phyloP scores from a whole-genome alignment of 352 stramenopile species.

The Globisporangium carolinianum region DNA sequence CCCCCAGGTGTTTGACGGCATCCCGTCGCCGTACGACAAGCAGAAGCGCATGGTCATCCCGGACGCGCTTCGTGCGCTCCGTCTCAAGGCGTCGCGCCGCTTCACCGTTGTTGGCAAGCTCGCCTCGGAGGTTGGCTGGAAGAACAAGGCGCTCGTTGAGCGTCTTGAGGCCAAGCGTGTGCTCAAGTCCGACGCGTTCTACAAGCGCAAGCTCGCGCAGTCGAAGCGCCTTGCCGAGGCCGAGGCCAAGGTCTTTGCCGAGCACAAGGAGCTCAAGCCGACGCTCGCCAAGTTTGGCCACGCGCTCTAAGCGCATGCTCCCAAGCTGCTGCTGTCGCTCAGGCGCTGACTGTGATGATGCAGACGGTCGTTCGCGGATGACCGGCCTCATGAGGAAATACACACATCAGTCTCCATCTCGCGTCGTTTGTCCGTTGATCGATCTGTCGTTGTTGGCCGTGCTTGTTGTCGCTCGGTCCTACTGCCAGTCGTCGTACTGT shows the following conservation, averaged over 20 bases:
- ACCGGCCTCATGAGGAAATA: slow-evolving; percentile 2
- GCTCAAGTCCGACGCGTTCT: slow-evolving; percentile 95
- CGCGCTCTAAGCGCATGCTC: slow-evolving; percentile 40
- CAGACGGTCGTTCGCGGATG: not conserved
- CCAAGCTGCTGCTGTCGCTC: slow-evolving; percentile 6
- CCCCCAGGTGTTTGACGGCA: slow-evolving; percentile 94
- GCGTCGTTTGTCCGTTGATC: not conserved
- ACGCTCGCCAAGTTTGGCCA: slow-evolving; percentile 77
- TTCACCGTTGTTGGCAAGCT: slow-evolving; percentile 96
- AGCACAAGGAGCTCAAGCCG: slow-evolving; percentile 82
- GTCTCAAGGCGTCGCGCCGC: slow-evolving; percentile 91
- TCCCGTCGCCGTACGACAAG: slow-evolving; percentile 98
- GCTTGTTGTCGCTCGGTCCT: too few species aligned
- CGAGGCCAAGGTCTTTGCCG: slow-evolving; percentile 86
- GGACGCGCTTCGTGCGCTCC: slow-evolving; percentile 91
- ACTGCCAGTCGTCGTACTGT: too few species aligned
- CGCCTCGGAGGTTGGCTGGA: slow-evolving; percentile 95
- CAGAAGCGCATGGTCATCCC: slow-evolving; percentile 99
- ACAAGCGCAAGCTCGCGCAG: slow-evolving; percentile 94
- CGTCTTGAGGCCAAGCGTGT: slow-evolving; percentile 92
- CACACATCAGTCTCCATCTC: slow-evolving; percentile 2
- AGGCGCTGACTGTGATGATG: slow-evolving; percentile 11
- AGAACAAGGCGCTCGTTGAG: slow-evolving; percentile 93
- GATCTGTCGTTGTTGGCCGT: too few species aligned
- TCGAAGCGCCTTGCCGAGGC: slow-evolving; percentile 86